phyloP scores from a whole-genome alignment of 495 filamentous ascomycete species.

The Aspergillus cavernicola region DNA sequence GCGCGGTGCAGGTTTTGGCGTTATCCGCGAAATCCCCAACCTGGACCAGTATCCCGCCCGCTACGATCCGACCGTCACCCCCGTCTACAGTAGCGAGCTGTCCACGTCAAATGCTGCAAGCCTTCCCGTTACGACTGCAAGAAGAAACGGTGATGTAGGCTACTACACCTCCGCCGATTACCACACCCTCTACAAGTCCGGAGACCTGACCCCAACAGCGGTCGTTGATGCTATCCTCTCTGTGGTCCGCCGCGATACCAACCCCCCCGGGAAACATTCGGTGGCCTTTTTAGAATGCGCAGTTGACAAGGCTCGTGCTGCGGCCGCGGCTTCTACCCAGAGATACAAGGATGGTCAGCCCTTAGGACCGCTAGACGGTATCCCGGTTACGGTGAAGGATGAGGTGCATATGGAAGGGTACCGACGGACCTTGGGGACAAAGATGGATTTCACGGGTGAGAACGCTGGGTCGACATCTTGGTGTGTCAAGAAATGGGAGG shows the following conservation, averaged over 20 bases:
- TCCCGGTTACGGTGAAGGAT: constrained; percentile 84
- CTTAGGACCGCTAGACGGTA: constrained; percentile 70
- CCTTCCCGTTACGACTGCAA: constrained; percentile 21
- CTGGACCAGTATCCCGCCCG: constrained; percentile 59
- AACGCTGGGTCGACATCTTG: constrained; percentile 53
- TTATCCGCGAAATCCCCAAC: constrained; percentile 52
- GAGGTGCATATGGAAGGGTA: constrained; percentile 77
- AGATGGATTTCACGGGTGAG: constrained; percentile 52
- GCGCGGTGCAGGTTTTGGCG: constrained; percentile 69
- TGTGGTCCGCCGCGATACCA: constrained; percentile 57
- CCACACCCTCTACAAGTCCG: constrained; percentile 64
- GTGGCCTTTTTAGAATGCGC: constrained; percentile 64
- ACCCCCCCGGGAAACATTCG: constrained; percentile 54
- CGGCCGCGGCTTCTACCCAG: constrained; percentile 66
- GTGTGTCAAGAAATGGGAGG: constrained; percentile 71
- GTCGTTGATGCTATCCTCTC: constrained; percentile 69
- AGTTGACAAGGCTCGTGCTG: constrained; percentile 56
- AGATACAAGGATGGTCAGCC: constrained; percentile 63
- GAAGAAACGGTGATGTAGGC: constrained; percentile 35
- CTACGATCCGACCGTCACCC: constrained; percentile 84
- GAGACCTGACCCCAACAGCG: constrained; percentile 63
- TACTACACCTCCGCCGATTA: constrained; percentile 77
- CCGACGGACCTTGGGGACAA: constrained; percentile 58
- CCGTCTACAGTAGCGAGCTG: constrained; percentile 37
- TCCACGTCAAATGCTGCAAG: constrained; percentile 29